Base-by-base conservation (phyloP, 345 rosid genomes). In the Salix dunnii region DNA sequence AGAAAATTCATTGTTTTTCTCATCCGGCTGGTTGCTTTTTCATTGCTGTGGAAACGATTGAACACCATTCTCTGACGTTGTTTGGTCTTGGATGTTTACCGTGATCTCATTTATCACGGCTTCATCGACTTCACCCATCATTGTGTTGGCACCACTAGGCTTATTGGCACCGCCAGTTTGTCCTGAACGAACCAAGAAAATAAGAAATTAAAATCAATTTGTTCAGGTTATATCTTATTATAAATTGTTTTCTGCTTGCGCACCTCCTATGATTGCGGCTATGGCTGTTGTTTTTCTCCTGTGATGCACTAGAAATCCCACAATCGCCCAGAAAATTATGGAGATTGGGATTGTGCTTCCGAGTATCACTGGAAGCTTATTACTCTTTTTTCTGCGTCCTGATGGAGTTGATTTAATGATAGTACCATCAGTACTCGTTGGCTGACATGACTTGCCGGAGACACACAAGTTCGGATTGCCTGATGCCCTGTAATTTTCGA, bases 341-440 rank as follows among this genome's bases (percentile, higher is more conserved):
- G 81, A 82, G 51, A 58, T 17, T 65, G 92, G 84, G 58, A 89
- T 77, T 20, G 74, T 67, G 68, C 74, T 38, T 73, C 90, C 90
- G 31, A 89, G 79, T 5, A 89, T 85, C 35, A 70, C 77, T 0
- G 87, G 88, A 13, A 74, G 67, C 63, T 81, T 85, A 78, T 72
- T 84, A 6, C 66, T 85, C 66, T 84, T 85, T 49, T 61, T 80
- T 7, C 70, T 6, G 38, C 73, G 0, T 16, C 74, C 35, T 23
- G 77, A 74, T 40, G 76, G 61, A 21, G 0, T 62, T 69, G 71
- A 38, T 20, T 17, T 6, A 25, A 51, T 49, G 5, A 36, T 76
- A 6, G 67, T 40, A 21, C 51, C 61, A 60, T 40, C 74, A 14
- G 71, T 73, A 17, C 16, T 63, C 0, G 70, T 33, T 35, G 83